phyloP scores from a whole-genome alignment of 257 asterid species.

The Rubia yunnanensis region DNA sequence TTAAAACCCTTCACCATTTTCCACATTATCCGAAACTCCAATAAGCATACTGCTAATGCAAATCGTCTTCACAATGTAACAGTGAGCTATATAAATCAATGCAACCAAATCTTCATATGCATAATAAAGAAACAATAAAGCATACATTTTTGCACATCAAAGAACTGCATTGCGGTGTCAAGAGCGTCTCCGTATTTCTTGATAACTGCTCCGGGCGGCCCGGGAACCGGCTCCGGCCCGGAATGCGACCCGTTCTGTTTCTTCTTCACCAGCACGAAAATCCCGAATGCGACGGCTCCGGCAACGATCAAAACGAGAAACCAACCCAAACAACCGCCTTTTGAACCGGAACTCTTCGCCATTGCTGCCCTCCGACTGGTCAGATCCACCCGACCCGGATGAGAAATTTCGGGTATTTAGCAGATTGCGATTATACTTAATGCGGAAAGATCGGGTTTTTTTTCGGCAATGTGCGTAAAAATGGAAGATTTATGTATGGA shows the following conservation, averaged over 20 bases:
- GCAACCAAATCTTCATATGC: neutral
- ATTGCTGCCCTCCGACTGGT: constrained; percentile 16
- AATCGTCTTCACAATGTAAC: neutral
- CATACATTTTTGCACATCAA: constrained; percentile 79
- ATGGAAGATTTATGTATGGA: constrained; percentile 3
- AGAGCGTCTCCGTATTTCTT: constrained; percentile 67
- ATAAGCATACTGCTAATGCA: neutral
- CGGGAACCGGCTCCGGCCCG: constrained; percentile 51
- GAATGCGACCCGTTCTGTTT: constrained; percentile 8
- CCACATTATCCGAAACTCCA: neutral
- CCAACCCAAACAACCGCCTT: constrained; percentile 63
- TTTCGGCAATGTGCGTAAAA: neutral
- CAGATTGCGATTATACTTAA: neutral
- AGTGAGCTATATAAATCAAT: neutral
- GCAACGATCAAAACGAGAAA: constrained; percentile 31
- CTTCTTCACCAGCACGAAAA: constrained; percentile 29
- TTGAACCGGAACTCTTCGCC: constrained; percentile 38
- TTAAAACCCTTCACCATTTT: too few species aligned
- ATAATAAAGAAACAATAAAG: neutral
- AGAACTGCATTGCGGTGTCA: constrained; percentile 62
- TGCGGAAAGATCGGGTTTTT: neutral
- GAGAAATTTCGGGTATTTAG: neutral
- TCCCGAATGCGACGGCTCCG: constrained; percentile 32
- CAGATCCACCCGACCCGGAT: constrained; percentile 9
- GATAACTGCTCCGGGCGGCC: constrained; percentile 39